phyloP scores from a whole-genome alignment of 805 yeast genomes.

The Candida easanensis region DNA sequence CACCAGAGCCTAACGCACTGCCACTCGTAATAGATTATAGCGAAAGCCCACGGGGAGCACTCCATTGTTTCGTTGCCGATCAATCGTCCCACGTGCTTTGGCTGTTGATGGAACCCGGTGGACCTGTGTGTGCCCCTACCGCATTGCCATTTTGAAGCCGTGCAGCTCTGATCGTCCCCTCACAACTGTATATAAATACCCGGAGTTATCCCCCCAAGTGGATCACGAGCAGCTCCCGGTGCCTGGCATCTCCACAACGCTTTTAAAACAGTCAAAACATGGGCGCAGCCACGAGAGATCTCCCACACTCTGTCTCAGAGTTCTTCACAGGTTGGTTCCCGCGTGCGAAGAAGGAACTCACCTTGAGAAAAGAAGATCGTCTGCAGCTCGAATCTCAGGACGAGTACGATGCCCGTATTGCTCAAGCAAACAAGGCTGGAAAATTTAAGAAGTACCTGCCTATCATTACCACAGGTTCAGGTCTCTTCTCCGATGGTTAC shows the following conservation, averaged over 20 bases:
- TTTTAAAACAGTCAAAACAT: not conserved
- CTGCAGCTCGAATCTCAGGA: constrained; percentile 26
- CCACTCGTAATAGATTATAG: too few relatives aligned
- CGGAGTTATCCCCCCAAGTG: too few relatives aligned
- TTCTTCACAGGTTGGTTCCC: constrained; percentile 41
- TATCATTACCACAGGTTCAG: constrained; percentile 84
- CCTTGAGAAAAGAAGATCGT: constrained; percentile 31
- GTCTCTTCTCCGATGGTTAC: constrained; percentile 91
- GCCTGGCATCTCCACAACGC: not conserved
- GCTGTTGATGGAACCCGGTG: too few relatives aligned
- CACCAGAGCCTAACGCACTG: too few relatives aligned
- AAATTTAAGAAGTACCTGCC: constrained; percentile 51
- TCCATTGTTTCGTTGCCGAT: too few relatives aligned
- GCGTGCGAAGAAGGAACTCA: constrained; percentile 42
- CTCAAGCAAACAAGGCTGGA: constrained; percentile 19
- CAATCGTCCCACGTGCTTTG: too few relatives aligned
- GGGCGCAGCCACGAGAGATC: constrained; percentile 37
- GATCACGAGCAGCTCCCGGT: not conserved
- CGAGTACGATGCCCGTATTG: constrained; percentile 21
- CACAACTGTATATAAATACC: too few relatives aligned
- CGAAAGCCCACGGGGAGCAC: too few relatives aligned
- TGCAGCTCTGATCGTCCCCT: too few relatives aligned
- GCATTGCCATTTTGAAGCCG: too few relatives aligned
- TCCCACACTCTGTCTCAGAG: constrained; percentile 42
- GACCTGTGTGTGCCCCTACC: too few relatives aligned